Evolutionary conservation across 768 basidiomycete species (phyloP), one percentile per base, ranked within the genome.

Genomic region (Suillus decipiens): DNA sequence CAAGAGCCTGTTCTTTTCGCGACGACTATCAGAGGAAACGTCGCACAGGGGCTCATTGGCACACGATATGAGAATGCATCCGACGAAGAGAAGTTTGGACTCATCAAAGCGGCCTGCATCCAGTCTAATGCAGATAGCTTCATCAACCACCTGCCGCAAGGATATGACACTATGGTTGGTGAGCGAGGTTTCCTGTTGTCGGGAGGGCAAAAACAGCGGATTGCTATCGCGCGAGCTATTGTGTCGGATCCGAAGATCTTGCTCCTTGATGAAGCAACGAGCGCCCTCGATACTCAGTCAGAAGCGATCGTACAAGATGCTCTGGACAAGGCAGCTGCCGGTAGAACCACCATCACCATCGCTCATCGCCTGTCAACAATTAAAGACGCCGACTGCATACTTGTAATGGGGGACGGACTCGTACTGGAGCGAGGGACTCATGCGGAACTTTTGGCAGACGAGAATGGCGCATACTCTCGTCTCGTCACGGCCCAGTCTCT

Each of bases 91-190:
- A 80, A 82, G 72, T 72, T 79, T 42, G 72, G 69, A 60, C 71
- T 82, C 28, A 75, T 84, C 71, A 78, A 80, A 64, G 77, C 79
- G 59, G 83, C 83, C 2, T 81, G 78, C 63, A 69, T 81, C 69
- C 81, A 81, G 68, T 80, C 83, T 31, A 84, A 84, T 64, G 83
- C 83, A n/a, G 80, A 84, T 68, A 77, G 76, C 11, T 84, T 84
- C 69, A 81, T 84, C 67, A 64, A 67, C 41, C 77, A 78, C 55
- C 73, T 84, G 19, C 83, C 83, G 1, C 69, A 78, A 28, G 82
- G 82, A 2, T 84, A 84, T 65, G 80, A 82, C 31, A 84, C 82
- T 14, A 65, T 80, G 60, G 82, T 83, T 53, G 82, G 82, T 22
- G 81, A 84, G 67, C 74, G 81, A 17, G 83, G 82, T 1, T 80